Evolutionary conservation across 2,329 filamentous ascomycete species (phyloP), one percentile per base, ranked within the genome.

Genomic region (Metarhizium humberi): DNA sequence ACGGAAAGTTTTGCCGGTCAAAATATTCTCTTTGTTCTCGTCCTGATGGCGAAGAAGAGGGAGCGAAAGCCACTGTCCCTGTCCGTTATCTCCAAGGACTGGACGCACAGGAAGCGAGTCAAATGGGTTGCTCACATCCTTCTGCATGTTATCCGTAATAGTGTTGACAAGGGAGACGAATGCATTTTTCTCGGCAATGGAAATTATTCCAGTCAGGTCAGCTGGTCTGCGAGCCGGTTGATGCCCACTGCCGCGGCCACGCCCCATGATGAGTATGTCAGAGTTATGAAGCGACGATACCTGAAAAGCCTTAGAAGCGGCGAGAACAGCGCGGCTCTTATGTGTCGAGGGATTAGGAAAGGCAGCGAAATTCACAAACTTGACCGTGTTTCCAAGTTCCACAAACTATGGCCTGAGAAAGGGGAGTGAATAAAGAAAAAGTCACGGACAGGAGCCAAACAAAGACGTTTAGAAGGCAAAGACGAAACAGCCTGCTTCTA

Each of bases 131-230:
- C 66, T 71, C 56, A 84, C 71, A 45, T 80, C 74, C 52, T 73
- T 74, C 55, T 78, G 73, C 72, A 85, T 80, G 42, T 72, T 72
- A 51, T 84, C 80, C 40, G 77, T 78, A 58, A 83, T 78, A 49
- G 74, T 73, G 30, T 66, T 71, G 56, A 81, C 67, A 13, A 86
- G 72, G 3, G 72, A 69, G n/a, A 72, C 68, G 45, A 86, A 66
- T 56, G 84, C 80, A 36, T 71, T 71, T 60, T 73, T 77, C 62
- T 84, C 79, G 2, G 73, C 69, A 4, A 67, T 49, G 20, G 68
- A 77, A 42, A 84, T 65, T 52, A 79, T 64, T 30, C 72, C 71
- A 53, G 75, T 80, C 58, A 84, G 61, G 58, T 83, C 79, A 45
- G 78, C 73, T 42, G 78, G 70, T 18, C 76, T 73, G 56, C 73